Evolutionary conservation across 139 green algal species (phyloP).

Genomic region (Trebouxia sp.): DNA sequence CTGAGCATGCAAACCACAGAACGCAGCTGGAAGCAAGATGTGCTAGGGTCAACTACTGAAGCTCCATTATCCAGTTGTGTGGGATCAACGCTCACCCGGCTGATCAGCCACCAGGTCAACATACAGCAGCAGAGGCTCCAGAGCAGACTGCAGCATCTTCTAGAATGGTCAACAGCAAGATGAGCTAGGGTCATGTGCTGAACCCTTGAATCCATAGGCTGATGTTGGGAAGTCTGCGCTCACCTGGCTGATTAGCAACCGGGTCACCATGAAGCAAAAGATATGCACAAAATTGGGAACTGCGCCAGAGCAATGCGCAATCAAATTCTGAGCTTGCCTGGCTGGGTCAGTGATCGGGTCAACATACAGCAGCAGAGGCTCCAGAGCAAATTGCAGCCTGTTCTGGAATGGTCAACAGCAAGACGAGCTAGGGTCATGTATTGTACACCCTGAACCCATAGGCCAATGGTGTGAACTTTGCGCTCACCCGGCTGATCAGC

Average conservation of each 20-base stretch:
- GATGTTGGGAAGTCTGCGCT: no score
- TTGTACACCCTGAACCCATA: neutral
- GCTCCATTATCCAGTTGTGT: neutral
- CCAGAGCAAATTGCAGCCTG: conserved; percentile 72
- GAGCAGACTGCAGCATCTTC: conserved; percentile 67
- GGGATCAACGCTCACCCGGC: neutral
- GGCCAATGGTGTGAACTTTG: neutral
- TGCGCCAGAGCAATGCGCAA: no score
- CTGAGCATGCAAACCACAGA: no score
- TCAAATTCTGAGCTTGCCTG: no score
- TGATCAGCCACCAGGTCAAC: conserved; percentile 15
- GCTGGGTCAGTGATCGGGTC: no score
- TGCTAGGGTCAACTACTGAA: neutral
- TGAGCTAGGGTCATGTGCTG: neutral
- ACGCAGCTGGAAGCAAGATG: no score
- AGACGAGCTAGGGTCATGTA: neutral
- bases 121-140: conserved; percentile 63
- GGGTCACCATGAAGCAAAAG: no score
- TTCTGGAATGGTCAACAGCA: conserved; percentile 54
- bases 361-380: conserved; percentile 56
- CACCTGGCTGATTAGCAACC: conserved; percentile 12
- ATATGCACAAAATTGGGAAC: no score
- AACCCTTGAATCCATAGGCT: neutral
- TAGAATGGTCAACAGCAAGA: conserved; percentile 52
- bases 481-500: neutral